phyloP scores from a whole-genome alignment of 1,284 basidiomycete genomes.

The Moesziomyces sp. region DNA sequence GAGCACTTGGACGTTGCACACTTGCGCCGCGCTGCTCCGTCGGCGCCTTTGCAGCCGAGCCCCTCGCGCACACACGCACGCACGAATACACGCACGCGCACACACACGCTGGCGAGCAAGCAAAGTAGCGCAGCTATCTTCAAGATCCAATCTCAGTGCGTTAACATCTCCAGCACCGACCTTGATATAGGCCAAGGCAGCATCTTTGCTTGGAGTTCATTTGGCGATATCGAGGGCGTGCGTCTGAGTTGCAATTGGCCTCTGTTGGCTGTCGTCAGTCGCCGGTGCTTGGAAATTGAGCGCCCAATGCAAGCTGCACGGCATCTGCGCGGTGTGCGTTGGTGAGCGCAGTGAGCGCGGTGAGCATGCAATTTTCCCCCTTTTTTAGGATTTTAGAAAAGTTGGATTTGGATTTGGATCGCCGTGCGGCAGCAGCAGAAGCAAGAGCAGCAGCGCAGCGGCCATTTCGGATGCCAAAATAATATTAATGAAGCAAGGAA shows the following conservation, averaged over 20 bases:
- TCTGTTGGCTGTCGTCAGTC: neutral
- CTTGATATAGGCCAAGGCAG: neutral
- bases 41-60: no score
- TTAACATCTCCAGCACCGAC: no score
- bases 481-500: no score
- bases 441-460: neutral
- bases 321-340: neutral
- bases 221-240: no score
- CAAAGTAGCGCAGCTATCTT: no score
- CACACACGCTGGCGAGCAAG: no score
- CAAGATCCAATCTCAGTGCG: no score
- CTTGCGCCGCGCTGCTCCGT: neutral
- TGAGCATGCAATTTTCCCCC: neutral
- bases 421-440: neutral
- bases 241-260: neutral
- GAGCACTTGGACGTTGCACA: neutral
- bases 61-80: no score
- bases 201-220: no score
- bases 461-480: no score
- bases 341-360: neutral
- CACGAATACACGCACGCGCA: no score
- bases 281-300: neutral
- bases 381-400: neutral
- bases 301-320: neutral
- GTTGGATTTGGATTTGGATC: neutral